Conservation (phyloP, 208 protist genomes). For the Lotmaria passim region DNA sequence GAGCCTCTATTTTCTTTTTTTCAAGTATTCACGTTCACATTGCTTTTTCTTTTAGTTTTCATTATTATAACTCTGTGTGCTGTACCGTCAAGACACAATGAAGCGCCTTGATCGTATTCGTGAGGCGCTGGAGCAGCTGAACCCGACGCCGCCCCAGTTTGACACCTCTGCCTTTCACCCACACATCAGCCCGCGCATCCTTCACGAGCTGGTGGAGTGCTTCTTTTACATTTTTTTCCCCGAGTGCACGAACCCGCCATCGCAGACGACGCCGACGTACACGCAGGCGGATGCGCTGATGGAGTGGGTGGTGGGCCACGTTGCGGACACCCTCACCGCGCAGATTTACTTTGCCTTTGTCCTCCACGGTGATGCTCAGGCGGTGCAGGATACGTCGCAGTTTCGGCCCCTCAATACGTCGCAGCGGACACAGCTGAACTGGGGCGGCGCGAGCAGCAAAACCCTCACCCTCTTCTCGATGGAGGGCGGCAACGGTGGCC, state of each 20-base stretch:
- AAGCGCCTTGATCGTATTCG: slow-evolving; percentile 63
- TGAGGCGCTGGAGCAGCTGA: slow-evolving; percentile 45
- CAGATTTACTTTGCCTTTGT: slow-evolving; percentile 66
- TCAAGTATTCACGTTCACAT: too few relatives aligned
- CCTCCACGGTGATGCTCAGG: slow-evolving; percentile 48
- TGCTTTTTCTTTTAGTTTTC: too few relatives aligned
- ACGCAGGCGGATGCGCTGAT: slow-evolving; percentile 37
- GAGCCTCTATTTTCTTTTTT: too few relatives aligned
- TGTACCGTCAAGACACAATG: too few relatives aligned
- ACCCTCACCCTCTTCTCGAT: slow-evolving; percentile 12
- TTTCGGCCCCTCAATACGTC: slow-evolving; percentile 38
- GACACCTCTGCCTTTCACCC: slow-evolving; percentile 19
- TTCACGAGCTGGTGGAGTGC: slow-evolving; percentile 62
- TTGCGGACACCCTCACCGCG: slow-evolving; percentile 54
- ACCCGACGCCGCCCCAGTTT: not conserved
- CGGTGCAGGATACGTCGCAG: slow-evolving; percentile 26
- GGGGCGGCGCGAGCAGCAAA: slow-evolving; percentile 32
- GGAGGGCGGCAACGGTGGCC: slow-evolving; percentile 4
- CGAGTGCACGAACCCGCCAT: slow-evolving; percentile 50
- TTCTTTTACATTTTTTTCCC: slow-evolving; percentile 66
- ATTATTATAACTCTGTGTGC: too few relatives aligned
- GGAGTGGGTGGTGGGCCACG: slow-evolving; percentile 61
- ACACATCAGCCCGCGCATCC: slow-evolving; percentile 42
- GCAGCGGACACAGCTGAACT: slow-evolving; percentile 42
- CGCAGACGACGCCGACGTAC: slow-evolving; percentile 28